A percentile compares a stretch with the other conserved stretches of the same genome.
Evolutionary conservation across 768 basidiomycete species (phyloP).

Genomic region (Mycena chlorophos): DNA sequence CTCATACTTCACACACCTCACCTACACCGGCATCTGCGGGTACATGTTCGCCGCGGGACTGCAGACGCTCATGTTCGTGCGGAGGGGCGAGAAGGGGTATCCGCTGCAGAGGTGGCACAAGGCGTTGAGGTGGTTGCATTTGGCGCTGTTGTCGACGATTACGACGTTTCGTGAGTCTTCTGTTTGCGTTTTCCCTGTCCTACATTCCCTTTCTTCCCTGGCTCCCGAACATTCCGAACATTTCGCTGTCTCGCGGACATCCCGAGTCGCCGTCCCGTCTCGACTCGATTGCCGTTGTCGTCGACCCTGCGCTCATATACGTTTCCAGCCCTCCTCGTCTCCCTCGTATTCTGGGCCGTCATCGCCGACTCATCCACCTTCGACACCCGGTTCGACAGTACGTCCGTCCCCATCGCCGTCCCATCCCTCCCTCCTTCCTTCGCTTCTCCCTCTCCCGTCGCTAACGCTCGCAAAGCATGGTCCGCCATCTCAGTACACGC

Average conservation of each 20-base stretch:
- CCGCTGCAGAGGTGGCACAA: constrained; percentile 49
- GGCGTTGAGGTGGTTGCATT: constrained; percentile 43
- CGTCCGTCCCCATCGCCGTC: not conserved
- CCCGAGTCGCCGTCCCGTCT: too few species aligned
- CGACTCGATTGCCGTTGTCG: not conserved
- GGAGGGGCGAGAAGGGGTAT: constrained; percentile 29
- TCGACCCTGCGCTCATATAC: constrained; percentile 33
- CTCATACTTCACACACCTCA: constrained; percentile 48
- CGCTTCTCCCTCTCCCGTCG: not conserved
- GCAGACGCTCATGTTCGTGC: constrained; percentile 42
- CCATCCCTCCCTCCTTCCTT: not conserved
- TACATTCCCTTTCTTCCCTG: not conserved
- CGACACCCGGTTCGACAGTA: constrained; percentile 10
- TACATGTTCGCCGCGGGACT: constrained; percentile 48
- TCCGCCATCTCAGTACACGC: constrained; percentile 45
- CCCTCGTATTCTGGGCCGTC: constrained; percentile 24
- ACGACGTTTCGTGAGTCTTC: constrained; percentile 41
- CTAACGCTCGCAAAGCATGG: constrained; percentile 36
- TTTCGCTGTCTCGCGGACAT: too few species aligned
- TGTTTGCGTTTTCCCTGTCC: not conserved
- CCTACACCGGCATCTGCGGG: constrained; percentile 43
- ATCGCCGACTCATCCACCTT: constrained; percentile 14
- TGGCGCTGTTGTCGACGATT: constrained; percentile 40
- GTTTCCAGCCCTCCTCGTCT: constrained; percentile 35
- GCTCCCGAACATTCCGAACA: not conserved